phyloP scores from a whole-genome alignment of 2,329 filamentous ascomycete species.

The Xylaria polymorpha region DNA sequence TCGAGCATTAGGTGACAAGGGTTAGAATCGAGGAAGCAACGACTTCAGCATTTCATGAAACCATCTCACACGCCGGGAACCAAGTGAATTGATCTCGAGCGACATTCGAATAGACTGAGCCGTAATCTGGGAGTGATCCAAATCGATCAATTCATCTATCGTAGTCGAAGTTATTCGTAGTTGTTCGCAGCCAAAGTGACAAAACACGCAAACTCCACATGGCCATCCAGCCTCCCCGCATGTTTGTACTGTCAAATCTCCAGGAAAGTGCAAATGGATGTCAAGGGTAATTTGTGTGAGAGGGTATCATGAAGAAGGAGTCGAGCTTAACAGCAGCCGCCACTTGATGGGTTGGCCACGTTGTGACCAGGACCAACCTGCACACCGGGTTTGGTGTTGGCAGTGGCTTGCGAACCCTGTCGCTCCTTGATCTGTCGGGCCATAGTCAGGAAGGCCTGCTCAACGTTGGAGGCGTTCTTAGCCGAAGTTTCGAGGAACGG shows the following conservation, averaged over 20 bases:
- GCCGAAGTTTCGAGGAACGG: slow-evolving; percentile 99
- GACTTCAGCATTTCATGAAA: slow-evolving; percentile 33
- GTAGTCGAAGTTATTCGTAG: slow-evolving; percentile 39
- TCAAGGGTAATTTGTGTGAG: slow-evolving; percentile 40
- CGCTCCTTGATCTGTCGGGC: slow-evolving; percentile 99
- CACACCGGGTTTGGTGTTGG: slow-evolving; percentile 98
- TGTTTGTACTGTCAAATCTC: slow-evolving; percentile 46
- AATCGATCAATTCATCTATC: slow-evolving; percentile 49
- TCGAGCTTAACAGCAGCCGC: slow-evolving; percentile 84
- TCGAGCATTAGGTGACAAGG: slow-evolving; percentile 42
- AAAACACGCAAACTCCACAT: slow-evolving; percentile 43
- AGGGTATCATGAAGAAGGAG: slow-evolving; percentile 47
- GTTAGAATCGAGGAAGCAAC: slow-evolving; percentile 33
- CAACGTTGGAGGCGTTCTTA: slow-evolving; percentile 99
- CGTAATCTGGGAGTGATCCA: slow-evolving; percentile 43
- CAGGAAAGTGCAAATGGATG: slow-evolving; percentile 45
- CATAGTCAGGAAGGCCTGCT: slow-evolving; percentile 99
- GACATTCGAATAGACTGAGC: slow-evolving; percentile 24
- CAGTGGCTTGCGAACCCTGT: slow-evolving; percentile 94
- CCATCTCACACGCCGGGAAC: slow-evolving; percentile 39
- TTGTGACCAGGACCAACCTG: slow-evolving; percentile 95
- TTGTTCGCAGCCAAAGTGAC: slow-evolving; percentile 34
- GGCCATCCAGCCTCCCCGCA: slow-evolving; percentile 46
- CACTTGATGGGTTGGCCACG: slow-evolving; percentile 85
- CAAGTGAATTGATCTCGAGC: slow-evolving; percentile 31